Evolutionary conservation across 495 filamentous ascomycete species (phyloP).

Genomic region (Stereocaulon alpinum): DNA sequence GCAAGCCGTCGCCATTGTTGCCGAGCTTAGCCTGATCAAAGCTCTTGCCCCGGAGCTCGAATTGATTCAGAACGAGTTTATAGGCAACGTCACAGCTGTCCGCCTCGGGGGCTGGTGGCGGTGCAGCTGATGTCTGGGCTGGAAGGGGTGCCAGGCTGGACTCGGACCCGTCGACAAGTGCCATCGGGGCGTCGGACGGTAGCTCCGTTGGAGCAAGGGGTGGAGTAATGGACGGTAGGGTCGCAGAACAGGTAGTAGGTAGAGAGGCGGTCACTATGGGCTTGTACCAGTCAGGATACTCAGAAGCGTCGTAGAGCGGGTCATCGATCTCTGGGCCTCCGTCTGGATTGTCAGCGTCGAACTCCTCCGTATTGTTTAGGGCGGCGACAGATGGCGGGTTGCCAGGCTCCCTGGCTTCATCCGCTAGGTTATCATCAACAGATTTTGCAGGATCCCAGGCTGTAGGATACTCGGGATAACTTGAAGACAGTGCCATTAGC

Average conservation of each 20-base stretch:
- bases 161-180: too few relatives aligned
- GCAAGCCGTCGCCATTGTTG: conserved; percentile 14
- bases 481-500: neutral
- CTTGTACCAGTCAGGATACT: neutral
- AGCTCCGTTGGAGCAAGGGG: neutral
- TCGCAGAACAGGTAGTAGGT: neutral
- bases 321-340: neutral
- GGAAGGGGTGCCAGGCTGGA: neutral
- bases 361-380: neutral
- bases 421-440: neutral
- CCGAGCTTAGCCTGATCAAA: conserved; percentile 14
- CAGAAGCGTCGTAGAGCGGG: neutral
- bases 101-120: neutral
- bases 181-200: too few relatives aligned
- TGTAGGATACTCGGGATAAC: neutral
- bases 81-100: conserved; percentile 17
- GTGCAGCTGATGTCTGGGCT: neutral
- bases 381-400: neutral
- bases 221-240: neutral
- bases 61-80: conserved; percentile 9
- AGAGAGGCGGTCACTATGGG: neutral
- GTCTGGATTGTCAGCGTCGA: neutral
- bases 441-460: neutral
- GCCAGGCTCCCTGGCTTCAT: neutral
- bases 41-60: conserved; percentile 18